Evolutionary conservation across 2,329 filamentous ascomycete genomes (phyloP).

Genomic region (Beauveria bassiana): DNA sequence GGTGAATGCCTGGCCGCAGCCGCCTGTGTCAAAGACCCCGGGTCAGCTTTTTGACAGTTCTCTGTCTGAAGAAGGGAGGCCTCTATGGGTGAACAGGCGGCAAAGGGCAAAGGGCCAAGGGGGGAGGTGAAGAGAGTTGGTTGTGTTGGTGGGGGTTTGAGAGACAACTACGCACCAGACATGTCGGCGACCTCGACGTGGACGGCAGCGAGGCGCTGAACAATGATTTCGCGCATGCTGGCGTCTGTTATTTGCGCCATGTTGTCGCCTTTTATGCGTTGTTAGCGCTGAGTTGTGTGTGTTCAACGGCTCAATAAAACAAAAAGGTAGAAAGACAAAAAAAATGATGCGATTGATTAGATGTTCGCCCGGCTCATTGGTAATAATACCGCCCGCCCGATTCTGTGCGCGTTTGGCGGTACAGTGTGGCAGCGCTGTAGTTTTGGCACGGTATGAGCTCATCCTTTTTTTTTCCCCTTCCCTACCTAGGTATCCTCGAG

Average conservation of each 20-base stretch:
- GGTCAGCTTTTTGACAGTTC: neutral
- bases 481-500: neutral
- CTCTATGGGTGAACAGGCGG: neutral
- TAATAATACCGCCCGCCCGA: neutral
- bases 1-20: conserved; percentile 55
- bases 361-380: conserved; percentile 9
- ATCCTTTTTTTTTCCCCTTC: conserved; percentile 13
- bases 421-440: conserved; percentile 12
- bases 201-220: conserved; percentile 60
- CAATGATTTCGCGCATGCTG: conserved; percentile 60
- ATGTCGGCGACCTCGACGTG: conserved; percentile 87
- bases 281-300: too few species aligned
- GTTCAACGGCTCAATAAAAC: too few species aligned
- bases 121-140: neutral
- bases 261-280: neutral
- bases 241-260: conserved; percentile 66
- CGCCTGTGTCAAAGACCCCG: conserved; percentile 31
- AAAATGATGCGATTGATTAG: conserved; percentile 31
- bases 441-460: conserved; percentile 28
- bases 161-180: conserved; percentile 57
- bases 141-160: neutral
- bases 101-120: too few species aligned
- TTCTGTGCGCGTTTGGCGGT: conserved; percentile 14
- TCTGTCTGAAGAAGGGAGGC: neutral
- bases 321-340: neutral